Evolutionary conservation across 768 basidiomycete genomes (phyloP).

Genomic region (Termitomyces sp.): DNA sequence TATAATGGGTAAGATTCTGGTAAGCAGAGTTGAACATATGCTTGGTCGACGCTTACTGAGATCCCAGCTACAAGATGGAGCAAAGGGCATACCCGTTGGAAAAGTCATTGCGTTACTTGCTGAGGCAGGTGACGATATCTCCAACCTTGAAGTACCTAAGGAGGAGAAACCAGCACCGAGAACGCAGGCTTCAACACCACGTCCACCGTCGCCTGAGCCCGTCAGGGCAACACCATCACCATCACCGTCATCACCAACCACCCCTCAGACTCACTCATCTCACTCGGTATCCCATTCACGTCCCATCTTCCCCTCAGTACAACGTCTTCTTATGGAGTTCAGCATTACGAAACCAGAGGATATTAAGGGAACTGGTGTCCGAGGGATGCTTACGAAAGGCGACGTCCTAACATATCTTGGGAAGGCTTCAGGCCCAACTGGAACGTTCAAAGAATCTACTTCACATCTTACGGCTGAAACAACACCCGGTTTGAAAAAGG

Average conservation of each 20-base stretch:
- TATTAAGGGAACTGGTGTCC: conserved; percentile 85
- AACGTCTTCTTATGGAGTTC: conserved; percentile 70
- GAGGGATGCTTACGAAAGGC: conserved; percentile 95
- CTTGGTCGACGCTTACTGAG: not conserved
- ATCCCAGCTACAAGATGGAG: conserved; percentile 62
- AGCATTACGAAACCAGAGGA: conserved; percentile 50
- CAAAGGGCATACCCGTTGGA: conserved; percentile 84
- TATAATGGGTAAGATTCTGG: conserved; percentile 88
- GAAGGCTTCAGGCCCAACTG: conserved; percentile 70
- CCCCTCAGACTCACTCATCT: conserved; percentile 27
- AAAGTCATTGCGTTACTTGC: conserved; percentile 88
- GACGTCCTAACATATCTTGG: conserved; percentile 88
- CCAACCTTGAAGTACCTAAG: conserved; percentile 67
- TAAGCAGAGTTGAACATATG: conserved; percentile 27
- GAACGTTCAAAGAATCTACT: conserved; percentile 57
- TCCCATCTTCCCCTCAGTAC: conserved; percentile 87
- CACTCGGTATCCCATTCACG: conserved; percentile 46
- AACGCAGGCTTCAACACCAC: conserved; percentile 20
- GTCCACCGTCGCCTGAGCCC: conserved; percentile 24
- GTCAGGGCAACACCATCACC: conserved; percentile 21
- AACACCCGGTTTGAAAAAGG: conserved; percentile 27
- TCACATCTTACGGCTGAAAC: conserved; percentile 25
- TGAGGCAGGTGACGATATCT: conserved; percentile 94
- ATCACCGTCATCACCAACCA: conserved; percentile 19
- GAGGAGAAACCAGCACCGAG: conserved; percentile 30